Base-by-base conservation (phyloP, 352 stramenopile genomes). In the Phytophthora niederhauseri region DNA sequence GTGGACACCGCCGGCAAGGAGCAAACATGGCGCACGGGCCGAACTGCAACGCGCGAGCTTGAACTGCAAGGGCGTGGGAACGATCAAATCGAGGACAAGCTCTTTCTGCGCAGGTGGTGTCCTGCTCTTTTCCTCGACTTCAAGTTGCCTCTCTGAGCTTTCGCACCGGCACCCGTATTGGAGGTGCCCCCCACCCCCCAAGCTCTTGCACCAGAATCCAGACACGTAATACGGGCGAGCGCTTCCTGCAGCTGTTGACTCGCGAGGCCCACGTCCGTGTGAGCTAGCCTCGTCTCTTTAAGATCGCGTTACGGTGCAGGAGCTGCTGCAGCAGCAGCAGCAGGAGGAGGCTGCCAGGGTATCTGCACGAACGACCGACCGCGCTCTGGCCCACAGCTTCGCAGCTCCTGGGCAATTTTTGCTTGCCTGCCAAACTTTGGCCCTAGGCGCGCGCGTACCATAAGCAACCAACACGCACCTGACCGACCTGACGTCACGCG, bases 91-190 rank as follows among this genome's bases (percentile, higher is more conserved):
- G 43, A 68, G 59, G 43, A 34, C 48, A 72, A 64, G 63, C 68
- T 75, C 63, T 67, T 66, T 70, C 53, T 73, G 59, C 28, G 52
- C 53, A 68, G 60, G 55, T 73, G 64, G 46, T 62, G 55, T 73
- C 66, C 61, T 66, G 66, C 66, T 73, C 66, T 73, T 66, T 70
- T 66, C 61, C 61, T 70, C 57, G 62, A 75, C 56, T 75, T 75
- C 63, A 75, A 75, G 68, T 67, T 72, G 63, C 59, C 46, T 64
- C 50, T 58, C 34, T 43, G 57, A 56, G 66, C 57, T 51, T 66
- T 19, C 17, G 9, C n/a, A 19, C 34, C 20, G 24, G 48, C 14
- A 15, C 22, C 15, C 14, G 34, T 60, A 63, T 61, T 70, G 64
- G 64, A 70, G 34, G 63, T 65, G 63, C 57, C 26, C 55, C 56